Conservation (phyloP, 106 monocot genomes). For the Dactylorhiza incarnata region DNA sequence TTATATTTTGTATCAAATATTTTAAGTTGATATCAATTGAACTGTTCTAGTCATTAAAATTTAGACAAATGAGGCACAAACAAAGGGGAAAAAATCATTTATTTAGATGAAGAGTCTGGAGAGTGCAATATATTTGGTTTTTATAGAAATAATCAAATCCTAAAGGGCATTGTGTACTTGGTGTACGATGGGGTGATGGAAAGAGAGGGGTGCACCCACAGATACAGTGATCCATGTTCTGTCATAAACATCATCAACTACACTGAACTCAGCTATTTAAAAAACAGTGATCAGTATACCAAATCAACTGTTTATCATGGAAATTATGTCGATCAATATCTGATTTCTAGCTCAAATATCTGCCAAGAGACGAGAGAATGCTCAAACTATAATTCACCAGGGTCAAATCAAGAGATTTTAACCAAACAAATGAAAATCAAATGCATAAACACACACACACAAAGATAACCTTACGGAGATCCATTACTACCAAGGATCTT, state of each 20-base stretch:
- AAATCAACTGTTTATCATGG: neutral
- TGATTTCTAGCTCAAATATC: neutral
- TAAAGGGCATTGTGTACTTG: neutral
- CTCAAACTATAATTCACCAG: neutral
- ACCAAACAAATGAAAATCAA: no score
- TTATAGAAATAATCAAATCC: neutral
- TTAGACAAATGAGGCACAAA: no score
- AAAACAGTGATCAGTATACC: neutral
- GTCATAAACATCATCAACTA: neutral
- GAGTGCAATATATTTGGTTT: neutral
- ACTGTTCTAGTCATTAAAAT: no score
- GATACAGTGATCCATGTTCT: neutral
- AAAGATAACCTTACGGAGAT: neutral
- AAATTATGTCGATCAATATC: neutral
- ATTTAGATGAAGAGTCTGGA: neutral
- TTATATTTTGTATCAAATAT: no score
- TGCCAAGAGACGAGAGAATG: neutral
- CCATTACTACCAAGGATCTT: neutral
- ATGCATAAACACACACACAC: neutral
- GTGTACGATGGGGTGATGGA: neutral
- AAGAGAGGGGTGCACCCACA: neutral
- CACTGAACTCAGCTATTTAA: neutral
- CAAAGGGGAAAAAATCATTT: neutral
- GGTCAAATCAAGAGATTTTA: neutral
- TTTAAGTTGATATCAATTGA: no score